Percentiles rank a stretch among this genome's conserved stretches.
Evolutionary conservation across 805 yeast species (phyloP).

Genomic region (Pichia californica): DNA sequence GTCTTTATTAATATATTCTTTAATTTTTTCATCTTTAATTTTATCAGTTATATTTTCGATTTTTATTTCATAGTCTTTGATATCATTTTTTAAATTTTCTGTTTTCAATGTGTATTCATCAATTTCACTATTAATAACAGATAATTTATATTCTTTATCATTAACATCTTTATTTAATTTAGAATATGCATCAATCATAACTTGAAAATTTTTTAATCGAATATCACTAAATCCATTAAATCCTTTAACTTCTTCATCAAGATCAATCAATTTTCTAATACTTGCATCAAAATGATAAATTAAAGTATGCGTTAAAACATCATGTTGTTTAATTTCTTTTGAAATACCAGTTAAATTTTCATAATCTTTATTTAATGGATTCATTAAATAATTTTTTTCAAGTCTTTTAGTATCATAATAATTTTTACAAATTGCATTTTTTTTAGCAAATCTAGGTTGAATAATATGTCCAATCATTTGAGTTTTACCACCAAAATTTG

Average conservation of each 20-base stretch:
- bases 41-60: neutral
- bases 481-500: slow-evolving; percentile 16
- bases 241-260: slow-evolving; percentile 41
- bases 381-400: slow-evolving; percentile 60
- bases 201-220: slow-evolving; percentile 39
- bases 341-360: slow-evolving; percentile 32
- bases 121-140: slow-evolving; percentile 24
- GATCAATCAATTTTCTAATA: slow-evolving; percentile 36
- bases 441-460: slow-evolving; percentile 23
- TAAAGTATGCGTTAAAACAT: slow-evolving; percentile 54
- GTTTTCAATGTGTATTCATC: slow-evolving; percentile 18
- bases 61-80: slow-evolving; percentile 2
- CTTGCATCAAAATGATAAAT: slow-evolving; percentile 49
- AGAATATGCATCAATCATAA: slow-evolving; percentile 37
- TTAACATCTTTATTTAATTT: slow-evolving; percentile 42
- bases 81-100: slow-evolving; percentile 12
- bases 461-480: slow-evolving; percentile 28
- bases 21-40: slow-evolving; percentile 11
- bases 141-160: slow-evolving; percentile 31
- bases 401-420: slow-evolving; percentile 59
- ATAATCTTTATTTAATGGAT: slow-evolving; percentile 45
- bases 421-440: slow-evolving; percentile 19
- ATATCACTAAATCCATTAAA: slow-evolving; percentile 35
- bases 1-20: slow-evolving; percentile 32
- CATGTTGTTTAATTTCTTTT: slow-evolving; percentile 22